Evolutionary conservation across 2,329 filamentous ascomycete genomes (phyloP).

Genomic region (Bipolaris oryzae): DNA sequence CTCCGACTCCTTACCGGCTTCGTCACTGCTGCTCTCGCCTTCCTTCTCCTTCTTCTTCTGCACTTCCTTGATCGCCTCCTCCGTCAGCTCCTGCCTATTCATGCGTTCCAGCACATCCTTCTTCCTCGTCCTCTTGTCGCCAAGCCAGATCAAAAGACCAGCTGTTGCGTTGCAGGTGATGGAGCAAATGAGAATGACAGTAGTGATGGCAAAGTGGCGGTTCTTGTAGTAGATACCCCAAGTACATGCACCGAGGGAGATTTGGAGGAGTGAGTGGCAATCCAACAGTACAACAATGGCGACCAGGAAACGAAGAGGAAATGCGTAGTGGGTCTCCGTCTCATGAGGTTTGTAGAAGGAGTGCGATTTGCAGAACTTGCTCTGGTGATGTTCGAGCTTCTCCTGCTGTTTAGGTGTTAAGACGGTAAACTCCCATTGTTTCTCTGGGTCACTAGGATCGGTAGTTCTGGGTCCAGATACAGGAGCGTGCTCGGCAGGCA

Average conservation of each 20-base stretch:
- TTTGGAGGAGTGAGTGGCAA: slow-evolving; percentile 78
- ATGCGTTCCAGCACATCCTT: slow-evolving; percentile 83
- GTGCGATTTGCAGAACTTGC: slow-evolving; percentile 80
- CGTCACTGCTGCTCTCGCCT: slow-evolving; percentile 31
- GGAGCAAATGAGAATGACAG: slow-evolving; percentile 78
- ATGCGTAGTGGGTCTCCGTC: slow-evolving; percentile 79
- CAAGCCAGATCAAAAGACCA: slow-evolving; percentile 76
- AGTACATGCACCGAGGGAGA: slow-evolving; percentile 76
- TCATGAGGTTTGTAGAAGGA: slow-evolving; percentile 91
- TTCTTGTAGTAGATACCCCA: slow-evolving; percentile 76
- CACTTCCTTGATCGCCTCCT: slow-evolving; percentile 65
- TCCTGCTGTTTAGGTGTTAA: slow-evolving; percentile 69
- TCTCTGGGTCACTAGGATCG: slow-evolving; percentile 42
- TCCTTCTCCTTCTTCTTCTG: slow-evolving; percentile 56
- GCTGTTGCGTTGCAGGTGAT: slow-evolving; percentile 79
- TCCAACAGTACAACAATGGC: slow-evolving; percentile 81
- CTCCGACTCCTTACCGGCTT: slow-evolving; percentile 24
- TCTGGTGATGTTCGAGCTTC: slow-evolving; percentile 75
- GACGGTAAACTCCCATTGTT: slow-evolving; percentile 62
- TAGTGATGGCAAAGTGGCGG: slow-evolving; percentile 75
- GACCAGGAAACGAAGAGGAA: slow-evolving; percentile 74
- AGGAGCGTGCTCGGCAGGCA: slow-evolving; percentile 58
- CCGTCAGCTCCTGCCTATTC: slow-evolving; percentile 76
- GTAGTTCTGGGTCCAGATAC: slow-evolving; percentile 50
- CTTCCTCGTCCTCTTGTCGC: slow-evolving; percentile 78